Conservation (phyloP, 202 grass and related monocot genomes). For the Eragrostis tef region DNA sequence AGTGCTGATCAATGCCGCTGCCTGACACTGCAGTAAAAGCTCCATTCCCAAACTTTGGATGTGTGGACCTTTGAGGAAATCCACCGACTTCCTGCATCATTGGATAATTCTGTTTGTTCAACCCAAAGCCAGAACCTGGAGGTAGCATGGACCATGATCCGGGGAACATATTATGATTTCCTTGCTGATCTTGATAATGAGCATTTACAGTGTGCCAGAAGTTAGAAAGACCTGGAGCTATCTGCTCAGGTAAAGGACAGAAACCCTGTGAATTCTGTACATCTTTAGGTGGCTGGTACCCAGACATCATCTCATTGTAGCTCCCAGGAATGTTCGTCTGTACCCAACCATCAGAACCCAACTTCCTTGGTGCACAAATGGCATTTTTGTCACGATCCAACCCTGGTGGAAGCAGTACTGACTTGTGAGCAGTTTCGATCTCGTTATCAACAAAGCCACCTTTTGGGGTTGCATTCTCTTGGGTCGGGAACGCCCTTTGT, state of each 20-base stretch:
- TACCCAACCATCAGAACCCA: conserved; percentile 63
- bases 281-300: conserved; percentile 60
- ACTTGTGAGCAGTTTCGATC: conserved; percentile 48
- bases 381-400: conserved; percentile 55
- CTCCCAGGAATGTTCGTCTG: conserved; percentile 52
- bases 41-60: conserved; percentile 49
- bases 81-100: conserved; percentile 42
- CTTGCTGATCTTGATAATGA: conserved; percentile 65
- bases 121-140: conserved; percentile 54
- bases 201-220: conserved; percentile 56
- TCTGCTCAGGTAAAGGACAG: conserved; percentile 55
- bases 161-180: conserved; percentile 52
- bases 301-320: conserved; percentile 48
- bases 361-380: conserved; percentile 47
- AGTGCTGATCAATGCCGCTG: conserved; percentile 52
- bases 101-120: conserved; percentile 52
- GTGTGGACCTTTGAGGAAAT: conserved; percentile 47
- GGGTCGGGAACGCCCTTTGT: conserved; percentile 67
- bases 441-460: conserved; percentile 49
- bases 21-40: conserved; percentile 40
- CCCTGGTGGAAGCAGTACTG: conserved; percentile 43
- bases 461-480: conserved; percentile 58
- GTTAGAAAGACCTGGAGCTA: conserved; percentile 50
- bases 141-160: conserved; percentile 71
- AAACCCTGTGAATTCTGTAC: conserved; percentile 47